Evolutionary conservation across 2,329 filamentous ascomycete genomes (phyloP).

Genomic region (Arthrobotrys entomopaga): DNA sequence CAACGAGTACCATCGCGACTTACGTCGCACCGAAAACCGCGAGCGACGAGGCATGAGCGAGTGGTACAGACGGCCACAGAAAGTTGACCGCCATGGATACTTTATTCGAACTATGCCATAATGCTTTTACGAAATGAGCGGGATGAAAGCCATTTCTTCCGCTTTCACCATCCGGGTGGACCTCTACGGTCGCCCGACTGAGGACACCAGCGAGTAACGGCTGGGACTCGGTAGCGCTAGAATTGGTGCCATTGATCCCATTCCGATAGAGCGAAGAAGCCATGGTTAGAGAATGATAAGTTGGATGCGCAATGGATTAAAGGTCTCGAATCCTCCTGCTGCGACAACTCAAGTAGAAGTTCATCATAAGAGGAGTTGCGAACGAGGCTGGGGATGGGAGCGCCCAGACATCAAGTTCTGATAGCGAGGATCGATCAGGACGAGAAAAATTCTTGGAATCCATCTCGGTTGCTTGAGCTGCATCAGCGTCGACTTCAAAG

Average conservation of each 20-base stretch:
- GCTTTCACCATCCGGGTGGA: conserved; percentile 72
- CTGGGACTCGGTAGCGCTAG: conserved; percentile 19
- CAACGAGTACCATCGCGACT: conserved; percentile 79
- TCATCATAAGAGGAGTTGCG: conserved; percentile 1
- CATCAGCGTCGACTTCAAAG: no score
- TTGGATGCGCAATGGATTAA: not conserved
- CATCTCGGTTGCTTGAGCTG: no score
- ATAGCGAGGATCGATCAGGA: no score
- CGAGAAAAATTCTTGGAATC: no score
- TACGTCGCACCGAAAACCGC: conserved; percentile 77
- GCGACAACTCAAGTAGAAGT: not conserved
- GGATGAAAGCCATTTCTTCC: conserved; percentile 74
- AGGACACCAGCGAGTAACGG: conserved; percentile 18
- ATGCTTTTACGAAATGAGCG: conserved; percentile 71
- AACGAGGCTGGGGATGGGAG: conserved; percentile 5
- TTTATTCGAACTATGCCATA: conserved; percentile 72
- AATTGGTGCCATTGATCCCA: conserved; percentile 23
- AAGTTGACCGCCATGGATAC: conserved; percentile 73
- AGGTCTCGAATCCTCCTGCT: not conserved
- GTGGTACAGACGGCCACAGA: conserved; percentile 53
- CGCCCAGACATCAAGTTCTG: conserved; percentile 22
- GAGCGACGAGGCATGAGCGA: conserved; percentile 67
- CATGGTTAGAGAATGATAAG: conserved; percentile 9
- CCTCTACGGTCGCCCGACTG: conserved; percentile 45
- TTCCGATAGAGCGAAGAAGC: conserved; percentile 24